Percentiles rank a stretch among this genome's conserved stretches.
These are phyloP conservation scores for Polyrhizophydium stewartii DNA, from an alignment of 371 early-diverging fungal genomes.

Conservation along the genomic window DNA sequence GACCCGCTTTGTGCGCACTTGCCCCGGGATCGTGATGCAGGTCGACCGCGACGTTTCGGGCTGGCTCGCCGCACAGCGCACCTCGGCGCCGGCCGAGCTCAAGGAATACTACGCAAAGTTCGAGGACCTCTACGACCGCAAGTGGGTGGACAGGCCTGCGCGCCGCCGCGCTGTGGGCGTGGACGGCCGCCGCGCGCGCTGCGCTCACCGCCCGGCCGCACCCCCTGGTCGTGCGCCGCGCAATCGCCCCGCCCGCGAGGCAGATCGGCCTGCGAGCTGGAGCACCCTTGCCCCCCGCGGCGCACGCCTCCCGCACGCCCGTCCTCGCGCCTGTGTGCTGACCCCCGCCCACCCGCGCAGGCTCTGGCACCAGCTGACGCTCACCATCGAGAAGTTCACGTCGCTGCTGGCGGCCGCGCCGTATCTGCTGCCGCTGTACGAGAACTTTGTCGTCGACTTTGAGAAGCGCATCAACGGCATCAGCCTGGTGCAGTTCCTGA, in stretches of 20 bases:
- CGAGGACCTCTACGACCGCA: constrained; percentile 88
- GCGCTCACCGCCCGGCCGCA: no score
- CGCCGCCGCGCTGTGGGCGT: not conserved
- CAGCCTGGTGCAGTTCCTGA: constrained; percentile 76
- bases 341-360: constrained; percentile 37
- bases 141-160: constrained; percentile 51
- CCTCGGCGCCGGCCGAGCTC: constrained; percentile 59
- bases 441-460: constrained; percentile 89
- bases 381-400: constrained; percentile 70
- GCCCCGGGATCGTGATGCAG: no score
- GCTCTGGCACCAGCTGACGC: constrained; percentile 96
- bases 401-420: constrained; percentile 71
- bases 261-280: no score
- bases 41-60: constrained; percentile 75
- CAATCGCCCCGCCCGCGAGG: no score
- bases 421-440: constrained; percentile 74
- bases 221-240: no score
- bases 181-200: no score
- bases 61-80: constrained; percentile 63
- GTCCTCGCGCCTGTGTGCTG: no score
- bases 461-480: constrained; percentile 90
- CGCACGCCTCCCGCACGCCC: no score
- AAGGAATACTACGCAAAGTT: constrained; percentile 72
- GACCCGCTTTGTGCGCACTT: no score
- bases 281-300: no score